Evolutionary conservation across 345 rosid species (phyloP).

Genomic region (Alliaria petiolata): DNA sequence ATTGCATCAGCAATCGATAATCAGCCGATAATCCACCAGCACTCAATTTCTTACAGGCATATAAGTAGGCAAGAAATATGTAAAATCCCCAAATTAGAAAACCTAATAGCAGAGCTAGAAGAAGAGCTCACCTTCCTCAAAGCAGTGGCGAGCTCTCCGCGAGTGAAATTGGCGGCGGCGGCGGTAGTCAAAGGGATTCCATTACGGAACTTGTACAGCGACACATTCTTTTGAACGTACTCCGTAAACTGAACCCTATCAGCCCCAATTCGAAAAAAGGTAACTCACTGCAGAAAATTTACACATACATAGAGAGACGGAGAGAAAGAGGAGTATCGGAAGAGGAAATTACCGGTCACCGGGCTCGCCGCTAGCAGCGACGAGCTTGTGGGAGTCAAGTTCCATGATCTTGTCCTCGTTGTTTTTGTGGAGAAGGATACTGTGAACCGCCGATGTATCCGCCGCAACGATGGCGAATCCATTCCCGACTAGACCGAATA

Average conservation of each 20-base stretch:
- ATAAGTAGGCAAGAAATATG: too few species aligned
- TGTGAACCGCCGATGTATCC: slow-evolving; percentile 89
- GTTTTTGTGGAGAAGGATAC: slow-evolving; percentile 87
- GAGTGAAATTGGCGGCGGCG: slow-evolving; percentile 85
- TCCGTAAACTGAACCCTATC: slow-evolving; percentile 92
- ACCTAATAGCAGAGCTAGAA: background rate
- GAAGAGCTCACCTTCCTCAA: slow-evolving; percentile 66
- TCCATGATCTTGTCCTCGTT: slow-evolving; percentile 97
- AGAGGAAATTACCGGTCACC: slow-evolving; percentile 64
- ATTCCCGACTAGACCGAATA: slow-evolving; percentile 83
- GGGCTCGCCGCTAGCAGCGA: slow-evolving; percentile 96
- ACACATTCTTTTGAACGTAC: slow-evolving; percentile 91
- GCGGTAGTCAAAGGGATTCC: slow-evolving; percentile 91
- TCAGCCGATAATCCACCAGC: too few species aligned
- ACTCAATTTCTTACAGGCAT: background rate
- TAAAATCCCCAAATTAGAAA: background rate
- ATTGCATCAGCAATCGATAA: background rate
- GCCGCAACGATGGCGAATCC: slow-evolving; percentile 84
- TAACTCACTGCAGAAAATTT: background rate
- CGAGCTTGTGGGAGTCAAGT: slow-evolving; percentile 93
- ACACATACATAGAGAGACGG: background rate
- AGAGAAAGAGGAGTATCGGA: background rate
- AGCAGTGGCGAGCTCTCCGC: slow-evolving; percentile 95
- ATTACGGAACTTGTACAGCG: slow-evolving; percentile 81
- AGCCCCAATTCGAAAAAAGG: background rate